These are phyloP conservation scores for Fusarium chuoi DNA, from an alignment of 2,329 filamentous ascomycete species.

Conservation along the genomic window DNA sequence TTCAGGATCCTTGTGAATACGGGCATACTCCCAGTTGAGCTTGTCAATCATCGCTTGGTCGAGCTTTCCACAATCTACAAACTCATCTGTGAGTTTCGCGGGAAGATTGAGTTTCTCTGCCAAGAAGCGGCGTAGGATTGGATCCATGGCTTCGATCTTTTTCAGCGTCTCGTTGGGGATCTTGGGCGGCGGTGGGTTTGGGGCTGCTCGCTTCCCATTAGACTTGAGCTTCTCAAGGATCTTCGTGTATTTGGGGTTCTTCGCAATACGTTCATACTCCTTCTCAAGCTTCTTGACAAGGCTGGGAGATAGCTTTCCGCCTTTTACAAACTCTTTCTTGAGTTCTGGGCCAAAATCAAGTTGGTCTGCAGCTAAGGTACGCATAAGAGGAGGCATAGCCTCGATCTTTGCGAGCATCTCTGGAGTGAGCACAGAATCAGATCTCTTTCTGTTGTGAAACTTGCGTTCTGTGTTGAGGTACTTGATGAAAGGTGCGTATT, in stretches of 20 bases:
- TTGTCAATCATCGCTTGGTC: not conserved
- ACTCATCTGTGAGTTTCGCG: not conserved
- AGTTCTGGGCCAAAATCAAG: not conserved
- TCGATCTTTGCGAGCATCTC: not conserved
- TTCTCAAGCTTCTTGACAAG: conserved; percentile 4
- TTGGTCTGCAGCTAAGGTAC: not conserved
- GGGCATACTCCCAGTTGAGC: conserved; percentile 4
- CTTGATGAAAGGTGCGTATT: not conserved
- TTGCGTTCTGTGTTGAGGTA: not conserved
- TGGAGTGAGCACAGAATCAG: not conserved
- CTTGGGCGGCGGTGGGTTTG: not conserved
- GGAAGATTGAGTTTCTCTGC: not conserved
- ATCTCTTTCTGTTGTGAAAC: not conserved
- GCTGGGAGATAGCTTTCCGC: not conserved
- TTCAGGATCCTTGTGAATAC: not conserved
- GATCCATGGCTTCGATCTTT: not conserved
- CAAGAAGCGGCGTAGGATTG: not conserved
- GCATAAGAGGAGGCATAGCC: not conserved
- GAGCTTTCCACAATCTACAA: not conserved
- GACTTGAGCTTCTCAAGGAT: not conserved
- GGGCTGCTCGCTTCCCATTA: not conserved
- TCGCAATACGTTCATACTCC: not conserved
- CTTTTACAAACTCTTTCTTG: not conserved
- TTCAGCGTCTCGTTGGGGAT: not conserved
- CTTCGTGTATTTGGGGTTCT: not conserved